Conservation (phyloP, 257 asterid species). For the Solanum acaule region DNA sequence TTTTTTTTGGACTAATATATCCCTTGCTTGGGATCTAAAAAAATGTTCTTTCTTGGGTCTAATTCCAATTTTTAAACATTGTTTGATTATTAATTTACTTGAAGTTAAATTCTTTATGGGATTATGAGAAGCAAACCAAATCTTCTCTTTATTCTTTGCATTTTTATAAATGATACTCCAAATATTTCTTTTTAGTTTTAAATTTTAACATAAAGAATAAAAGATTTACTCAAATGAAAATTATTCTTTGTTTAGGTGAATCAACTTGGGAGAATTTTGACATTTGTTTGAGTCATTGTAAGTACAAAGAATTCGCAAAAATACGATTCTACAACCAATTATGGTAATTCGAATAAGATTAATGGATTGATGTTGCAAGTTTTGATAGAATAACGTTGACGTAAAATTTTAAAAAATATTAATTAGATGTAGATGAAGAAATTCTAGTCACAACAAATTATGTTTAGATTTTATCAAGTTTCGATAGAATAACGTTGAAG, state of each 20-base stretch:
- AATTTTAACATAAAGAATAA: neutral
- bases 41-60: conserved; percentile 14
- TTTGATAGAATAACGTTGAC: neutral
- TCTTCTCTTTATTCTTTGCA: neutral
- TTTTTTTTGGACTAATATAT: neutral
- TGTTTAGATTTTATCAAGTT: too few relatives aligned
- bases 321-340: neutral
- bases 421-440: too few relatives aligned
- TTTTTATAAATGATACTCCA: neutral
- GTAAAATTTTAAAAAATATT: too few relatives aligned
- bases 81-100: neutral
- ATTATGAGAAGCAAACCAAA: neutral
- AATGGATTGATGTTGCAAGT: neutral
- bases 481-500: too few relatives aligned
- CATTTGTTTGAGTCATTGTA: neutral
- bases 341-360: neutral
- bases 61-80: neutral
- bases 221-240: neutral
- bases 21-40: conserved; percentile 13
- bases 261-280: neutral
- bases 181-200: neutral
- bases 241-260: neutral
- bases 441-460: too few relatives aligned
- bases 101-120: neutral
- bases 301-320: neutral